Evolutionary conservation across 1,284 basidiomycete species (phyloP).

Genomic region (Mycena sp.): DNA sequence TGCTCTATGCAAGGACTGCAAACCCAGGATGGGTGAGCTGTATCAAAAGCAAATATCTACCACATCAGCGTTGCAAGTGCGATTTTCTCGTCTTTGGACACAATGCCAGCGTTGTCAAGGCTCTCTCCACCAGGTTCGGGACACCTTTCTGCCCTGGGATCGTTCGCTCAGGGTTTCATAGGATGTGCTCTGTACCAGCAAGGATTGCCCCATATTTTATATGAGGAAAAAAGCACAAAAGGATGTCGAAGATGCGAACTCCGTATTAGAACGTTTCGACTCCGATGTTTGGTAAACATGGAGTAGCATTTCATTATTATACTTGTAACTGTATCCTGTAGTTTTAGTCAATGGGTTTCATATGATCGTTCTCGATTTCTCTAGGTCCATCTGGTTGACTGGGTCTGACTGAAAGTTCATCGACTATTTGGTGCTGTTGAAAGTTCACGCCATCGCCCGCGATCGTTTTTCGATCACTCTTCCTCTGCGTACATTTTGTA

Average conservation of each 20-base stretch:
- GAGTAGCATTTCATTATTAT: no score
- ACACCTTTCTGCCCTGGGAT: not conserved
- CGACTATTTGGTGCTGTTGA: slow-evolving; percentile 18
- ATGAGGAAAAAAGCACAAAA: slow-evolving; percentile 97
- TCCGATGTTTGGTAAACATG: slow-evolving; percentile 73
- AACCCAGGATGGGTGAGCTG: slow-evolving; percentile 83
- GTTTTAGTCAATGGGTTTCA: no score
- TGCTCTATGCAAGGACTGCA: slow-evolving; percentile 94
- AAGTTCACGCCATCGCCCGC: not conserved
- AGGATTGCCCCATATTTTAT: slow-evolving; percentile 98
- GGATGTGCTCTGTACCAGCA: slow-evolving; percentile 96
- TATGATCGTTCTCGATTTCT: no score
- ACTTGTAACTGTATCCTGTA: not conserved
- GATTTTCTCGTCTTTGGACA: slow-evolving; percentile 95
- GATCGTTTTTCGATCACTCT: slow-evolving; percentile 56
- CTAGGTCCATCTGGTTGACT: no score
- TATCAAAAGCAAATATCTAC: slow-evolving; percentile 88
- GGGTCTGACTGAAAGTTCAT: not conserved
- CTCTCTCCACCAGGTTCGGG: slow-evolving; percentile 86
- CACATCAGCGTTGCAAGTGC: slow-evolving; percentile 85
- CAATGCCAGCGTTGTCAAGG: slow-evolving; percentile 98
- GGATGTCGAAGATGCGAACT: slow-evolving; percentile 87
- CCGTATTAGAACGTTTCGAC: slow-evolving; percentile 86
- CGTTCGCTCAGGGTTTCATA: slow-evolving; percentile 41
- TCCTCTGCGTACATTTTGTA: slow-evolving; percentile 39